A percentile compares a stretch with the other conserved stretches of the same genome.
Evolutionary conservation across 495 filamentous ascomycete species (phyloP).

Genomic region (Penicillium ochrochloron): DNA sequence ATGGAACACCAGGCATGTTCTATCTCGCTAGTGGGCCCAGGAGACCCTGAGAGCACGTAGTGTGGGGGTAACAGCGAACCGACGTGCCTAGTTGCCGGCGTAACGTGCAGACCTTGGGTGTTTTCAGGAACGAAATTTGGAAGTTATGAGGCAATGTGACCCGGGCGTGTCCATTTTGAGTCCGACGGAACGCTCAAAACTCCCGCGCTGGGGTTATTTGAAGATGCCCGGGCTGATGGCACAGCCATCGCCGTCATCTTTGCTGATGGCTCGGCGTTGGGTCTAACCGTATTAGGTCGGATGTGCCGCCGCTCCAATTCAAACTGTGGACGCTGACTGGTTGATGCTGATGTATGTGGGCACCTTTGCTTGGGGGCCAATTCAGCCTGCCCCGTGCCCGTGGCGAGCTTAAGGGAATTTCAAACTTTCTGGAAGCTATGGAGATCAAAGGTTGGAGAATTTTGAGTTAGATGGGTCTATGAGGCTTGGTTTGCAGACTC

Average conservation of each 20-base stretch:
- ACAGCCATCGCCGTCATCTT: conserved; percentile 13
- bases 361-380: not conserved
- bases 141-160: not conserved
- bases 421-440: not conserved
- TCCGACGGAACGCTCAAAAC: conserved; percentile 7
- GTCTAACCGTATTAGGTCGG: conserved; percentile 26
- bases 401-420: not conserved
- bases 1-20: conserved; percentile 56
- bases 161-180: conserved; percentile 4
- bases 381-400: not conserved
- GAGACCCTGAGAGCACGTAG: conserved; percentile 8
- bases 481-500: not conserved
- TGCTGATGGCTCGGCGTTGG: not conserved
- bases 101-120: not conserved
- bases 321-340: not conserved
- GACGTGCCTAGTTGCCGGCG: not conserved
- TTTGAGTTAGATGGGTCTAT: not conserved
- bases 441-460: not conserved
- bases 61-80: conserved; percentile 4
- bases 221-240: conserved; percentile 11
- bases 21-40: conserved; percentile 4
- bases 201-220: conserved; percentile 4
- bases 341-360: not conserved
- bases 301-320: conserved; percentile 23
- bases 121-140: not conserved